Percentiles rank a stretch among this genome's conserved stretches.
Evolutionary conservation across 192 early-diverging fungal species (phyloP).

Genomic region (Gonapodya sp.): DNA sequence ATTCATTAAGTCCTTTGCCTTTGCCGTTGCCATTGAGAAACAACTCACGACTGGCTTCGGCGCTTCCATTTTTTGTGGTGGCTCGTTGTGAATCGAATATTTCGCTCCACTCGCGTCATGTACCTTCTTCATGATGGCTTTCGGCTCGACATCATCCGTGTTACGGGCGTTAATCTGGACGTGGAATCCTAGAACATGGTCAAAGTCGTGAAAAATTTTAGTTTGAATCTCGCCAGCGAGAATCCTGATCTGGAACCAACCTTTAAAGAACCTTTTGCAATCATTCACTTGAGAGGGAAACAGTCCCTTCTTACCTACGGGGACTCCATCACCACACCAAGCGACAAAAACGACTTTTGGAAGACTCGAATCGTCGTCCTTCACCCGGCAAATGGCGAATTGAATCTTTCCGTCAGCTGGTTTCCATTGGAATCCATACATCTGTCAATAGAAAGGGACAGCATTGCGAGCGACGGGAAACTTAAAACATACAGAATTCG

Average conservation of each 20-base stretch:
- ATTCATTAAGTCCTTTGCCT: not conserved
- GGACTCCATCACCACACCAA: slow-evolving; percentile 93
- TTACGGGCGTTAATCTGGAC: slow-evolving; percentile 78
- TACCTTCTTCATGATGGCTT: slow-evolving; percentile 76
- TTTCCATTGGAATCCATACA: not conserved
- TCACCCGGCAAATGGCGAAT: slow-evolving; percentile 75
- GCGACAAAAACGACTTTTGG: slow-evolving; percentile 86
- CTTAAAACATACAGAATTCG: slow-evolving; percentile 54
- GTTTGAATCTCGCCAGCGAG: not conserved
- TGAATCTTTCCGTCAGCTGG: slow-evolving; percentile 72
- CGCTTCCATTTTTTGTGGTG: not conserved
- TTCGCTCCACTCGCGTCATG: slow-evolving; percentile 77
- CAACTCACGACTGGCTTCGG: slow-evolving; percentile 21
- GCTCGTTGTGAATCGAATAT: slow-evolving; percentile 66
- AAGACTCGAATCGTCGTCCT: slow-evolving; percentile 75
- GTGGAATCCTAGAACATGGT: slow-evolving; percentile 55
- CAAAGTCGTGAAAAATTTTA: not conserved
- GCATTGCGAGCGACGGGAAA: too few relatives aligned
- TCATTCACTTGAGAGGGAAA: slow-evolving; percentile 76
- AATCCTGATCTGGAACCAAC: slow-evolving; percentile 21
- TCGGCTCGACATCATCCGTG: slow-evolving; percentile 70
- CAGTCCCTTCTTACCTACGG: slow-evolving; percentile 78
- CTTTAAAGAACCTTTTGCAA: slow-evolving; percentile 69
- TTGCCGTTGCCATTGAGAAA: not conserved
- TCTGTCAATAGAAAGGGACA: not conserved